phyloP scores from a whole-genome alignment of 768 basidiomycete genomes.

The Botryobasidium botryosum region DNA sequence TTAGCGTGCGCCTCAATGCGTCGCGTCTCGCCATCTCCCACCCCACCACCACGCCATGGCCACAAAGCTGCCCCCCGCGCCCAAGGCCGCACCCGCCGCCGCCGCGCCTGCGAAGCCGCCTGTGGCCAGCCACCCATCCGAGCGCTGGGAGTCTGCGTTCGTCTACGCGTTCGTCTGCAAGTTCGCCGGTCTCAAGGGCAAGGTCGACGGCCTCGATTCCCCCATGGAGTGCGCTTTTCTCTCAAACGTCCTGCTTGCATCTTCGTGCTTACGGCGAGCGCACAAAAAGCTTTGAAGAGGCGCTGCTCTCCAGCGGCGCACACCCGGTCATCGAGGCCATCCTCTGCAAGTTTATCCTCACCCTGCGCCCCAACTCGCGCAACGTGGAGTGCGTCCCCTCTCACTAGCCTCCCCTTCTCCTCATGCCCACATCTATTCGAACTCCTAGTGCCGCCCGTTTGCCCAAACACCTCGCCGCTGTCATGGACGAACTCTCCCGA shows the following conservation, averaged over 20 bases:
- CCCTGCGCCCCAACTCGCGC: conserved; percentile 67
- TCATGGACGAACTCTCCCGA: conserved; percentile 37
- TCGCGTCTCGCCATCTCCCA: no score
- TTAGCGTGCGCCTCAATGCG: no score
- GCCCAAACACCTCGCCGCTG: conserved; percentile 16
- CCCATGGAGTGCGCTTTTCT: conserved; percentile 59
- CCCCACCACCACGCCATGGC: no score
- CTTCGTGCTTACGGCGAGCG: neutral
- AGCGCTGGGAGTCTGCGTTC: conserved; percentile 78
- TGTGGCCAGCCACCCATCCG: conserved; percentile 61
- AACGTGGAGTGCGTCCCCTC: conserved; percentile 4
- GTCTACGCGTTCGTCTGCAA: conserved; percentile 74
- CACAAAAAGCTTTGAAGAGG: conserved; percentile 51
- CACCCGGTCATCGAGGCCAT: conserved; percentile 57
- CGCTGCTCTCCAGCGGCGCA: conserved; percentile 41
- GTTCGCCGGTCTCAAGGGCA: conserved; percentile 57
- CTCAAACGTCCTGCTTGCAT: conserved; percentile 11
- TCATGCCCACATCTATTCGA: neutral
- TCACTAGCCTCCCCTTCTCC: neutral
- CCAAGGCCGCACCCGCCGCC: neutral
- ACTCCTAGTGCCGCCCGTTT: no score
- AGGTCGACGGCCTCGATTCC: conserved; percentile 62
- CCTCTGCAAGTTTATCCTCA: conserved; percentile 59
- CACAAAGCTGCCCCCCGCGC: no score
- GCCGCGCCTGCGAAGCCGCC: conserved; percentile 36